Base-by-base conservation (phyloP, 257 asterid genomes). In the Orobanche coerulescens region DNA sequence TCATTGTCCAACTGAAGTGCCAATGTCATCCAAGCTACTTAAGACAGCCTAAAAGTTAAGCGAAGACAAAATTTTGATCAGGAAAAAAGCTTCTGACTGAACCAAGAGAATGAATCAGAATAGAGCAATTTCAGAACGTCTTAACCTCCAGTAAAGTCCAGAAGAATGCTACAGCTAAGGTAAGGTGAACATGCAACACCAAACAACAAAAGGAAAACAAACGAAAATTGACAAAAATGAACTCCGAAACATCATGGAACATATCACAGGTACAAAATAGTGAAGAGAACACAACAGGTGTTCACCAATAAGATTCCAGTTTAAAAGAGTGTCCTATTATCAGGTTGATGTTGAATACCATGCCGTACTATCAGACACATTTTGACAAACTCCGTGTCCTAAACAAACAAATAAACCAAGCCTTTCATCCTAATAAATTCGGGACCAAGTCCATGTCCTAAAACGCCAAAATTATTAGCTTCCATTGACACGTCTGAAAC, bases 11-110 rank as follows among this genome's bases (percentile, higher is more conserved):
- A 75, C 73, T 64, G 78, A 65, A 58, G 76, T 67, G 72, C 74
- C 80, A 79, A 75, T 80, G 72, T 82, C 87, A 86, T 84, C 80
- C 88, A 86, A 73, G 62, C 36, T 62, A 68, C 81, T 60, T 58
- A 56, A 64, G 10, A 13, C 30, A 52, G 61, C 82, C 87, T 83
- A 78, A 31, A 26, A 53, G 33, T 47, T 13, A 46, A 51, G 59
- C 59, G n/a, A 25, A 58, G 49, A 68, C 18, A 49, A 54, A 30
- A 26, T 8, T 26, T 26, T n/a, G 9, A 55, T 71, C 66, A 67
- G 69, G 50, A 42, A 20, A 37, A n/a, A 46, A 2, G 7, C 5
- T 5, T 28, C 58, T 1, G 61, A 46, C n/a, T 14, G 11, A 42
- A 53, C 23, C 1, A 51, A 49, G 33, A 18, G 43, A 26, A 10